Evolutionary conservation across 768 basidiomycete genomes (phyloP).

Genomic region (Pholiota conissans): DNA sequence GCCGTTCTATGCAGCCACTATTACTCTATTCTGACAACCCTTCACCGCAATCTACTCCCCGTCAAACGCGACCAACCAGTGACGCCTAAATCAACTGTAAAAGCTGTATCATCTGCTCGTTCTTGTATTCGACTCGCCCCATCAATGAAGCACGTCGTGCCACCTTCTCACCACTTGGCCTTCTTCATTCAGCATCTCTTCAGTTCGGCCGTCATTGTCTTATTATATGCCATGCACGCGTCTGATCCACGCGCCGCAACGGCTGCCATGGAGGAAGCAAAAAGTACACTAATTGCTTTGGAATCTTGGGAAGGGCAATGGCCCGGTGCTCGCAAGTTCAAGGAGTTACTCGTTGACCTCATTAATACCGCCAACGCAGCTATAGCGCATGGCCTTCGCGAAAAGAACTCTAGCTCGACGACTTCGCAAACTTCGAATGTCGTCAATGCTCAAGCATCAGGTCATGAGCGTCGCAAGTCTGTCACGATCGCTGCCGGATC

Average conservation of each 20-base stretch:
- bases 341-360: slow-evolving; percentile 72
- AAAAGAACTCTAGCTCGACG: slow-evolving; percentile 20
- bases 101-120: slow-evolving; percentile 82
- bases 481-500: slow-evolving; percentile 49
- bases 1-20: slow-evolving; percentile 87
- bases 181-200: slow-evolving; percentile 91
- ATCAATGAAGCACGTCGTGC: slow-evolving; percentile 81
- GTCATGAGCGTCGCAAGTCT: slow-evolving; percentile 55
- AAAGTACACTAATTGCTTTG: slow-evolving; percentile 66
- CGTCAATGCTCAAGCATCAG: slow-evolving; percentile 25
- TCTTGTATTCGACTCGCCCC: slow-evolving; percentile 85
- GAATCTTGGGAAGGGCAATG: slow-evolving; percentile 84
- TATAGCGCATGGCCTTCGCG: slow-evolving; percentile 41
- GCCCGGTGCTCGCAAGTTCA: slow-evolving; percentile 89
- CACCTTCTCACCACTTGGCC: slow-evolving; percentile 82
- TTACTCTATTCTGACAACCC: slow-evolving; percentile 83
- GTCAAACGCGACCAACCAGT: slow-evolving; percentile 71
- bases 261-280: slow-evolving; percentile 82
- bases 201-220: slow-evolving; percentile 83
- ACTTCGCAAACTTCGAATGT: slow-evolving; percentile 5
- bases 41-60: slow-evolving; percentile 86
- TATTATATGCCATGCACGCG: slow-evolving; percentile 85
- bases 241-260: slow-evolving; percentile 62
- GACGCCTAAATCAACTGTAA: slow-evolving; percentile 70
- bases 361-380: slow-evolving; percentile 70